phyloP scores from a whole-genome alignment of 2,329 filamentous ascomycete genomes.

The Emmonsiellopsis sp. region DNA sequence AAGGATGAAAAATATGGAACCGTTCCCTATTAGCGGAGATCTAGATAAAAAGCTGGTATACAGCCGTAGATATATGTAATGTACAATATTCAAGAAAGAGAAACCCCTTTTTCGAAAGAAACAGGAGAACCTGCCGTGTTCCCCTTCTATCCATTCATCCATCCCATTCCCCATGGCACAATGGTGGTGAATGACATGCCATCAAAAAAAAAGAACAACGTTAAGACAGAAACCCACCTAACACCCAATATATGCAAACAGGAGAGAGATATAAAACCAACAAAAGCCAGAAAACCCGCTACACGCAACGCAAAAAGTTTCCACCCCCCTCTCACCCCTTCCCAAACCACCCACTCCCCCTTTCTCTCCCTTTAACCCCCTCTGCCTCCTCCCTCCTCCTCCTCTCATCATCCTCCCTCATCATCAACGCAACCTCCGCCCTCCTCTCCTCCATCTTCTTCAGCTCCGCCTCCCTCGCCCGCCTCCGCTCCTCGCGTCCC shows the following conservation, averaged over 20 bases:
- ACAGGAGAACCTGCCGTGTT: not conserved
- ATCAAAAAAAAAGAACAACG: not conserved
- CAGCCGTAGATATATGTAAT: not conserved
- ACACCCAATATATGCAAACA: not conserved
- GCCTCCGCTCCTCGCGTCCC: constrained; percentile 59
- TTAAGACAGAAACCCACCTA: constrained; percentile 9
- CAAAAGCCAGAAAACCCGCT: constrained; percentile 4
- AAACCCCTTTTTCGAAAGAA: not conserved
- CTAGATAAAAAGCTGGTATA: not conserved
- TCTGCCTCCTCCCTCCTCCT: constrained; percentile 3
- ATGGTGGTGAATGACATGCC: no score
- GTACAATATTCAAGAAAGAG: not conserved
- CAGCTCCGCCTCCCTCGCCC: constrained; percentile 56
- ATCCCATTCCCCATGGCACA: not conserved
- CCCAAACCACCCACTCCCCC: constrained; percentile 10
- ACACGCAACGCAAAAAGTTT: not conserved
- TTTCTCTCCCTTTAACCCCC: constrained; percentile 10
- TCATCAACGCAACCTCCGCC: constrained; percentile 32
- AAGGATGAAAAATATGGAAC: not conserved
- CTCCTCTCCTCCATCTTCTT: constrained; percentile 28
- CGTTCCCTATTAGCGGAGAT: not conserved
- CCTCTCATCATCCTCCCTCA: constrained; percentile 26
- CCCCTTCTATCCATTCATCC: not conserved
- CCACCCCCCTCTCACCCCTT: not conserved
- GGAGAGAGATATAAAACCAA: not conserved